These are phyloP conservation scores for Ceratobasidium sp. DNA, from an alignment of 1,284 basidiomycete species.

Conservation along the genomic window DNA sequence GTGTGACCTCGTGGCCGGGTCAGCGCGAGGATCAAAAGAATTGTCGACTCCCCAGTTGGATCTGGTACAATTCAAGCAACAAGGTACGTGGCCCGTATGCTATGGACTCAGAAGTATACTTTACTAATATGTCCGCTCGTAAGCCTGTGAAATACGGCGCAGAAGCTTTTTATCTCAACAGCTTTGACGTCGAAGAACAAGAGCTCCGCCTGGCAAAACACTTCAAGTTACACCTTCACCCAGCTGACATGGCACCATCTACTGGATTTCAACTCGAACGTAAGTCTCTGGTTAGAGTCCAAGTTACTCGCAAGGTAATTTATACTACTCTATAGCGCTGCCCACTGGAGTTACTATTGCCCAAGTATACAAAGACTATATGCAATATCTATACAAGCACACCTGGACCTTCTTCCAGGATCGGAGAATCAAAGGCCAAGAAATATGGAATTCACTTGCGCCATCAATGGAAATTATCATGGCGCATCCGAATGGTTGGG, in stretches of 20 bases:
- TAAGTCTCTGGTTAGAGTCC: neutral
- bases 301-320: too few relatives aligned
- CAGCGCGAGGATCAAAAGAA: neutral
- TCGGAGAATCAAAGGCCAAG: neutral
- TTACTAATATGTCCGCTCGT: too few relatives aligned
- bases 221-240: constrained; percentile 34
- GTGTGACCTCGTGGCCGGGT: constrained; percentile 18
- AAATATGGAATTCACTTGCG: neutral
- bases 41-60: neutral
- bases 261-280: neutral
- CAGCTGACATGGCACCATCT: neutral
- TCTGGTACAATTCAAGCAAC: neutral
- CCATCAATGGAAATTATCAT: constrained; percentile 22
- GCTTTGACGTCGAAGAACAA: neutral
- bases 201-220: neutral
- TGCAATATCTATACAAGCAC: constrained; percentile 37
- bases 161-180: constrained; percentile 4
- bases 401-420: constrained; percentile 35
- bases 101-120: too few relatives aligned
- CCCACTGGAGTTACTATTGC: neutral
- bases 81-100: constrained; percentile 7
- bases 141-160: constrained; percentile 21
- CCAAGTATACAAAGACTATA: constrained; percentile 36
- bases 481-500: constrained; percentile 46
- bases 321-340: constrained; percentile 31